Percentiles rank a stretch among this genome's conserved stretches.
Evolutionary conservation across 1,284 basidiomycete genomes (phyloP).

Genomic region (Sphaerobolus stellatus): DNA sequence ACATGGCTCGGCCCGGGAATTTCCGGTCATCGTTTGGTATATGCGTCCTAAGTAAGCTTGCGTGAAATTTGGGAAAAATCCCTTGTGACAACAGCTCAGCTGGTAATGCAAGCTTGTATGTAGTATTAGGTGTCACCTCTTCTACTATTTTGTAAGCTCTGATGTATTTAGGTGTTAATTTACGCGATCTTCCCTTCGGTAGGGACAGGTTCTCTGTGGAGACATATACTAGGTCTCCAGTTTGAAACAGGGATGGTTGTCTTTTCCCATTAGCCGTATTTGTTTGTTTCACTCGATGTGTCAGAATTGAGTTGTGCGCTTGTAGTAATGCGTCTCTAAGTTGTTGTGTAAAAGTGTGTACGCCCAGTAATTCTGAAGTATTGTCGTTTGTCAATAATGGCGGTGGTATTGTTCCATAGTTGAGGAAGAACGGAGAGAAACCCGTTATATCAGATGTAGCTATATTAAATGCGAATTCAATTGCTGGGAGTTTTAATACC

Average conservation of each 20-base stretch:
- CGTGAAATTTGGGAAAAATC: constrained; percentile 19
- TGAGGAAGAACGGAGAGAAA: constrained; percentile 32
- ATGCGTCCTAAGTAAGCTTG: constrained; percentile 17
- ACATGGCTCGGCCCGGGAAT: constrained; percentile 17
- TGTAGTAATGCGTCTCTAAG: constrained; percentile 27
- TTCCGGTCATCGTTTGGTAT: constrained; percentile 17
- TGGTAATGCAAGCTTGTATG: constrained; percentile 15
- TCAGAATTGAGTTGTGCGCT: constrained; percentile 34
- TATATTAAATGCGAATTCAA: constrained; percentile 38
- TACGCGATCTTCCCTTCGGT: constrained; percentile 21
- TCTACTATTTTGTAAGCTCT: constrained; percentile 23
- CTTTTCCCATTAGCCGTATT: constrained; percentile 29
- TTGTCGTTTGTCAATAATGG: constrained; percentile 29
- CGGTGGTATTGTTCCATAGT: constrained; percentile 28
- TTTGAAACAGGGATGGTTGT: constrained; percentile 18
- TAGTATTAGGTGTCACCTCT: neutral
- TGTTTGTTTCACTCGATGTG: constrained; percentile 27
- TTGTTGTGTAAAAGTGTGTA: constrained; percentile 24
- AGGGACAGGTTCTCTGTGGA: constrained; percentile 30
- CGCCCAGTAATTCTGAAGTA: constrained; percentile 24
- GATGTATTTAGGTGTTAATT: constrained; percentile 28
- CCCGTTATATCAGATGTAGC: constrained; percentile 26
- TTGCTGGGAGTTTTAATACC: constrained; percentile 34
- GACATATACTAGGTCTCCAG: constrained; percentile 31
- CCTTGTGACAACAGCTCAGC: constrained; percentile 15